Percentiles rank a stretch among this genome's conserved stretches.
These are phyloP conservation scores for Parastagonospora nodorum DNA, from an alignment of 2,329 filamentous ascomycete genomes.

Conservation along the genomic window DNA sequence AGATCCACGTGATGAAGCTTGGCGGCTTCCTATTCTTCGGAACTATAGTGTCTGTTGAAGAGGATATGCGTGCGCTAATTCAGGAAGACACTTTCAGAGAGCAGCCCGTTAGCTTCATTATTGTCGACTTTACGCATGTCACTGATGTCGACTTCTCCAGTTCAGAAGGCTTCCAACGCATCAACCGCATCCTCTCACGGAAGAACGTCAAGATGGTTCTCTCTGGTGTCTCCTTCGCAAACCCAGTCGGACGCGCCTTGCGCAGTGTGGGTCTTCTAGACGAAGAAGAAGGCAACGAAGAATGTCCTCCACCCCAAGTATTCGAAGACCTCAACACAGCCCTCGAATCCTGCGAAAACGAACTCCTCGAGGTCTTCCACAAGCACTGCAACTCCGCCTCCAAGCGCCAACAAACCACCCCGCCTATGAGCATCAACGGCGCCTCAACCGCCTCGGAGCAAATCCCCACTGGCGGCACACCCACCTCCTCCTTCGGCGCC, in stretches of 20 bases:
- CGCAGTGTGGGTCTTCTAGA: constrained; percentile 82
- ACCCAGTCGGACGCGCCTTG: constrained; percentile 76
- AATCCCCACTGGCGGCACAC: constrained; percentile 24
- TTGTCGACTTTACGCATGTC: constrained; percentile 87
- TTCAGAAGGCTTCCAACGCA: constrained; percentile 90
- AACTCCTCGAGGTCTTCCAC: constrained; percentile 72
- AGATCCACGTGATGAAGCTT: constrained; percentile 90
- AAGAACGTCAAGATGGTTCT: constrained; percentile 81
- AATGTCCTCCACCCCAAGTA: constrained; percentile 60
- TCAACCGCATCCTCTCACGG: constrained; percentile 80
- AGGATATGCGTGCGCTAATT: constrained; percentile 79
- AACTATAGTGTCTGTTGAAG: constrained; percentile 93
- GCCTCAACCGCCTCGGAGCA: constrained; percentile 17
- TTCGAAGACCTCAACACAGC: constrained; percentile 92
- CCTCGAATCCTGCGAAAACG: constrained; percentile 92
- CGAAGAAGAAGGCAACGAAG: constrained; percentile 70
- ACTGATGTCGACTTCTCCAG: constrained; percentile 95
- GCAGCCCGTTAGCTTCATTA: constrained; percentile 83
- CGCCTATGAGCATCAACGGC: constrained; percentile 41
- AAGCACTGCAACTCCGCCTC: constrained; percentile 43
- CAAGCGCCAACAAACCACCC: constrained; percentile 51
- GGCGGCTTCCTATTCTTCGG: constrained; percentile 98
- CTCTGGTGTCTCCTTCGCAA: constrained; percentile 78
- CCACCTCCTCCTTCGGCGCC: constrained; percentile 30
- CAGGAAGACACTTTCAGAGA: constrained; percentile 79